Base-by-base conservation (phyloP, 2,329 filamentous ascomycete genomes). In the Cadophora gregata region DNA sequence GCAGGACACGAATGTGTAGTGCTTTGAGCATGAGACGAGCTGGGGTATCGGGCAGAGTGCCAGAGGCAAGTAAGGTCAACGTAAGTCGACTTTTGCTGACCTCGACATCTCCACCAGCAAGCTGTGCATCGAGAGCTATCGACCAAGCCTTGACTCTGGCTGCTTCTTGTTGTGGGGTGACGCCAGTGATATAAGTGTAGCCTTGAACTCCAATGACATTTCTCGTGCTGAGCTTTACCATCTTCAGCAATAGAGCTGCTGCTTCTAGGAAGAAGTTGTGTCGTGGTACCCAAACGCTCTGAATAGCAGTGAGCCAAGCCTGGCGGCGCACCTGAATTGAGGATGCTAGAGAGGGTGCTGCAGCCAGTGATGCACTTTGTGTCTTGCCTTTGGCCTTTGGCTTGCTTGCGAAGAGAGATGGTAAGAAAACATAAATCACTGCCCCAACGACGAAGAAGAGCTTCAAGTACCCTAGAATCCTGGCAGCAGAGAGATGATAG, bases 301-400 rank as follows among this genome's bases (percentile, higher is more conserved):
- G 94, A 67, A 97, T 90, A 8, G 94, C 92, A 3, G 94, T 97
- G 65, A 96, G 88, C 94, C 95, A 97, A 36, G 94, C 94, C 77
- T 93, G 92, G 67, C 91, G 89, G 60, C 93, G 90, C 55, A 97
- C 91, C 72, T 96, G 88, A 65, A 96, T 93, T 0, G 94, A 90
- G 0, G 93, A 94, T 3, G 92, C 88, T 65, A 93, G 82, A 2
- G 92, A 93, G 1, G 91, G 91, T 6, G 88, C 89, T 21, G 85
- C 81, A 42, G 80, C 67, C 68, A 82, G 75, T 19, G 79, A 78
- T 19, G 78, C 67, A 64, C 79, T 79, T 63, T 88, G 80, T 64
- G 78, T 75, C 69, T 82, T 83, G 63, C 85, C 85, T 62, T 86
- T 88, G 38, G 85, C 82, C 33, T 79, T 77, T 8, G 72, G 70